Evolutionary conservation across 805 yeast genomes (phyloP), one percentile per base, ranked within the genome.

Genomic region (Suhomyces sp.): DNA sequence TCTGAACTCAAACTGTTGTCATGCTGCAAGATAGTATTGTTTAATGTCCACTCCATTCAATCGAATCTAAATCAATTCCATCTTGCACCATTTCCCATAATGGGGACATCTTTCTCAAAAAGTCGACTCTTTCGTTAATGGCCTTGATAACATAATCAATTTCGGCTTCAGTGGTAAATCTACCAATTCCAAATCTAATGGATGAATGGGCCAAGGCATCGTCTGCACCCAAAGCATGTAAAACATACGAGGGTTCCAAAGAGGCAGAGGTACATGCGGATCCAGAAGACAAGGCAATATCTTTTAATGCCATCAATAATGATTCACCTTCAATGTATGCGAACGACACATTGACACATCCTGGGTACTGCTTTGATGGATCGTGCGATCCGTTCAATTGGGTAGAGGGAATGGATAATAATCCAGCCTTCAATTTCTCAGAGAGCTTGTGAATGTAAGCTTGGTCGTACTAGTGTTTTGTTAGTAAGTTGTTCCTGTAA

Each of bases 81-180:
- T 93, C 98, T 65, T 93, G 96, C 39, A 88, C 96, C 98, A 93
- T 90, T 69, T 93, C 98, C 98, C 98, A 93, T 52, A 93, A 72
- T 31, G 98, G 98, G 39, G 93, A 81, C 65, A 93, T 73, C 55
- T 88, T 91, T 65, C 98, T 79, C 58, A 93, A 75, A 65, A 88
- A 88, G 45, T 81, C 82, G 36, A 93, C 98, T 63, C 97, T 79
- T 59, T 87, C 90, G 38, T 78, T 72, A 39, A 93, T 87, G 10
- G 96, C 96, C 40, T 83, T 71, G 46, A 93, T 74, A 31, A 93
- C 98, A 56, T 90, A 93, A 58, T 93, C 98, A 35, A 93, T 77
- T 65, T 93, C 98, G 33, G 79, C 95, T 51, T 90, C 96, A 11
- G 98, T 93, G 33, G 98, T 91, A 65, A 91, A 93, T 59, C 98